Evolutionary conservation across 441 rosid species (phyloP).

Genomic region (Pelargonium myrrhifolium): DNA sequence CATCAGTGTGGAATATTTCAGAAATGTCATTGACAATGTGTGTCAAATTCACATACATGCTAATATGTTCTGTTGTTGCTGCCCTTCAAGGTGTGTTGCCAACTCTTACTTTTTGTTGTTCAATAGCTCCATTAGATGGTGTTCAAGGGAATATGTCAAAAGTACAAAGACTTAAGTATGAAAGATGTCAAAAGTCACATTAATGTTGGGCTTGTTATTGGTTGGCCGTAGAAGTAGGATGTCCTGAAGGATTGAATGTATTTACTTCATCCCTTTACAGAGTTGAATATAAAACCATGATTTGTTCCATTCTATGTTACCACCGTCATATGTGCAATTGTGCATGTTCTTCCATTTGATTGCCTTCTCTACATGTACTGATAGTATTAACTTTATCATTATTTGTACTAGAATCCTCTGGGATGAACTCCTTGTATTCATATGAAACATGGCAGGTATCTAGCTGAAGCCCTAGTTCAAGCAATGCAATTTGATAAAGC

Average conservation of each 20-base stretch:
- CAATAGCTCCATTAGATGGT: not conserved
- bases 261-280: not conserved
- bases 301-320: not conserved
- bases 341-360: not conserved
- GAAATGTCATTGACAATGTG: not conserved
- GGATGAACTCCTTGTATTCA: conserved; percentile 3
- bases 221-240: not conserved
- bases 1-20: not conserved
- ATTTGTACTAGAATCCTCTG: not conserved
- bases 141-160: not conserved
- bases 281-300: not conserved
- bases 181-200: not conserved
- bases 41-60: not conserved
- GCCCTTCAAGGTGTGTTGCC: not conserved
- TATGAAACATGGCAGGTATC: conserved; percentile 45
- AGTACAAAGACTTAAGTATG: not conserved
- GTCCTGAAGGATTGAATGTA: not conserved
- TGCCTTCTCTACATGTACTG: not conserved
- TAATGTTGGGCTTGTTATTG: too few species aligned
- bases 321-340: not conserved
- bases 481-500: conserved; percentile 97
- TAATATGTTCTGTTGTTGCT: not conserved
- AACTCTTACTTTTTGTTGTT: not conserved
- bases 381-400: not conserved
- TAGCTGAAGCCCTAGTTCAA: conserved; percentile 94